Conservation (phyloP, 768 basidiomycete species). For the Suillus subaureus region DNA sequence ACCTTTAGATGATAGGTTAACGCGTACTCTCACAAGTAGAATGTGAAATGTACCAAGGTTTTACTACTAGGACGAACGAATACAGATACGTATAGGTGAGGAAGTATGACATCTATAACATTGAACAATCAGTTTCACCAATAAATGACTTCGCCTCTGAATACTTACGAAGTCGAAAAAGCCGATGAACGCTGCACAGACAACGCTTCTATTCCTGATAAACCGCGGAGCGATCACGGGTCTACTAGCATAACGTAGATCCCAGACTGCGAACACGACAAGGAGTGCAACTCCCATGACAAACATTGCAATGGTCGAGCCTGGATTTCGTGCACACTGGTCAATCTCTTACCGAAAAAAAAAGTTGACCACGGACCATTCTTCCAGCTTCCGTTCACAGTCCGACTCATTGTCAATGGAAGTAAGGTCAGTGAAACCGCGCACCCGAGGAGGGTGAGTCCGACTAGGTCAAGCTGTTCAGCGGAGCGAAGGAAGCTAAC, state of each 20-base stretch:
- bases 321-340: constrained; percentile 32
- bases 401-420: constrained; percentile 51
- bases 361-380: constrained; percentile 41
- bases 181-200: constrained; percentile 61
- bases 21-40: not conserved
- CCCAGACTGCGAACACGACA: constrained; percentile 47
- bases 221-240: constrained; percentile 68
- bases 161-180: constrained; percentile 60
- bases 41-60: constrained; percentile 41
- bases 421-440: constrained; percentile 55
- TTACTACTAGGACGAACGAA: constrained; percentile 60
- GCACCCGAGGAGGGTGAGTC: constrained; percentile 51
- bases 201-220: constrained; percentile 56
- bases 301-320: constrained; percentile 54
- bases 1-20: constrained; percentile 41
- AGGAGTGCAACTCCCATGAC: constrained; percentile 47
- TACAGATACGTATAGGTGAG: constrained; percentile 75
- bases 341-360: not conserved
- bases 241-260: constrained; percentile 49
- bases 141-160: not conserved
- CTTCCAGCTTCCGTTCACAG: constrained; percentile 43
- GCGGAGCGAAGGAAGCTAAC: constrained; percentile 23
- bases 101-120: constrained; percentile 57
- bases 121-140: not conserved
- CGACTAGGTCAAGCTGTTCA: constrained; percentile 48